Evolutionary conservation across 257 asterid genomes (phyloP).

Genomic region (Solanum piurae): DNA sequence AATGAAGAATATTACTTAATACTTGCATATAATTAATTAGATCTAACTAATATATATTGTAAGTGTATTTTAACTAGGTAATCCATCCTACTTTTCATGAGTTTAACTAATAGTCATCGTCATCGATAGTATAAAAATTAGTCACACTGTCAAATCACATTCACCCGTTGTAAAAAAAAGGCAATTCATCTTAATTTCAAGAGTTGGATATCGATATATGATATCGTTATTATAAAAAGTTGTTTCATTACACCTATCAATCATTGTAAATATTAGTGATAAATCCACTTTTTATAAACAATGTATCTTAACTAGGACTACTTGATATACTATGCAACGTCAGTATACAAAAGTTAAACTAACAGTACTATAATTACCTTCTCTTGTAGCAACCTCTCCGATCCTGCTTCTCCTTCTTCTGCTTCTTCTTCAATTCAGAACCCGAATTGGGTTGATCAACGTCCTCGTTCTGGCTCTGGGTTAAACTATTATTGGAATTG

Average conservation of each 20-base stretch:
- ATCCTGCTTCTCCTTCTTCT: conserved; percentile 24
- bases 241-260: not conserved
- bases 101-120: not conserved
- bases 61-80: not conserved
- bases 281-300: not conserved
- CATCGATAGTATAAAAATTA: no score
- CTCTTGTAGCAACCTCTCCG: conserved; percentile 67
- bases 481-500: not conserved
- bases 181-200: no score
- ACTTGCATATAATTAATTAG: not conserved
- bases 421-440: not conserved
- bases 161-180: not conserved
- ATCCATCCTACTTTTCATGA: no score
- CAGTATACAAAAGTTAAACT: not conserved
- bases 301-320: not conserved
- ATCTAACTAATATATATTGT: not conserved
- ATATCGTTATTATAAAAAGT: not conserved
- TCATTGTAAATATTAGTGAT: not conserved
- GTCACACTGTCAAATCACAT: not conserved
- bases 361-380: conserved; percentile 19
- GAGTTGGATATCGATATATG: not conserved
- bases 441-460: conserved; percentile 11
- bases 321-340: not conserved
- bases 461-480: conserved; percentile 19
- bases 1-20: not conserved